Conservation (phyloP, 164 flowering plant species). For the Dillenia suffruticosa region DNA sequence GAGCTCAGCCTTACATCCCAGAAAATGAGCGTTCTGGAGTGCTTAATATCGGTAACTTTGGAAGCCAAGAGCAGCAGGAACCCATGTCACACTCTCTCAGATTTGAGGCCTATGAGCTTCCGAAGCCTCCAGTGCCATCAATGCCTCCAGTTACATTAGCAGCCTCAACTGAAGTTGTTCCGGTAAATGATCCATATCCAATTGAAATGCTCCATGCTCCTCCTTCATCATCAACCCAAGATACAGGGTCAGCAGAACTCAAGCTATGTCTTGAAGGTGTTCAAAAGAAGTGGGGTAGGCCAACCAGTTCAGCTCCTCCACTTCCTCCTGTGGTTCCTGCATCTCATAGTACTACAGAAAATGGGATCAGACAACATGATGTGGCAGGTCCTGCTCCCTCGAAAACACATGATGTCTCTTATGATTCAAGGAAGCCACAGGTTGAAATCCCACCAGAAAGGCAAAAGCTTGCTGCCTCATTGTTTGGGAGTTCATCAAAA, state of each 20-base stretch:
- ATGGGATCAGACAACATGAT: conserved; percentile 45
- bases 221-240: conserved; percentile 28
- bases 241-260: conserved; percentile 42
- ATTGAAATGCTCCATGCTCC: conserved; percentile 37
- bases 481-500: conserved; percentile 83
- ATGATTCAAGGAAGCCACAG: conserved; percentile 48
- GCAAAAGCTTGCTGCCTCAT: conserved; percentile 92
- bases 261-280: conserved; percentile 93
- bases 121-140: conserved; percentile 55
- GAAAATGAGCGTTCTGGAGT: conserved; percentile 71
- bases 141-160: conserved; percentile 27
- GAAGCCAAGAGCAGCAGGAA: conserved; percentile 56
- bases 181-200: conserved; percentile 53
- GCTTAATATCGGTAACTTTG: conserved; percentile 37
- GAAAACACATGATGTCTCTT: conserved; percentile 36
- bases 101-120: conserved; percentile 96
- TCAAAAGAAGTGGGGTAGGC: conserved; percentile 95
- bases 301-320: conserved; percentile 53
- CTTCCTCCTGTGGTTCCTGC: conserved; percentile 41
- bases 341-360: conserved; percentile 33
- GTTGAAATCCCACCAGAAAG: conserved; percentile 72
- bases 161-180: conserved; percentile 61
- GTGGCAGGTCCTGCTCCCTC: conserved; percentile 25
- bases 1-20: conserved; percentile 84
- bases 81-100: conserved; percentile 61